Conservation (phyloP, 495 filamentous ascomycete genomes). For the Penicillium turbatum region DNA sequence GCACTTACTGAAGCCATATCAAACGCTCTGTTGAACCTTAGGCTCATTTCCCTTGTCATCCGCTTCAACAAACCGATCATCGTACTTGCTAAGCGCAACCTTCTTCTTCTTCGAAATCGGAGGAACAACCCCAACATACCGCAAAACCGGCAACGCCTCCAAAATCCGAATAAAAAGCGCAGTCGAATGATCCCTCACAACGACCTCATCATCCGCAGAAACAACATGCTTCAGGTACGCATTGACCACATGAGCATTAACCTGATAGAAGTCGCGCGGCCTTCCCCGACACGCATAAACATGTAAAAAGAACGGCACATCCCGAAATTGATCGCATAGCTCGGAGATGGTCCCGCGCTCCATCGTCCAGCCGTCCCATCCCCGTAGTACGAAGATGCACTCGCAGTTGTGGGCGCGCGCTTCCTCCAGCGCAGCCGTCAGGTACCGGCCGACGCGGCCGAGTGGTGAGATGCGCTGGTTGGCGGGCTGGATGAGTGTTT, state of each 20-base stretch:
- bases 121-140: not conserved
- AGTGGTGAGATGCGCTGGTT: not conserved
- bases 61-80: not conserved
- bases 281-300: conserved; percentile 1
- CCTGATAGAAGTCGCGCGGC: conserved; percentile 1
- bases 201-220: not conserved
- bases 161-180: not conserved
- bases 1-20: not conserved
- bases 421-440: not conserved
- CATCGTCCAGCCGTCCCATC: conserved; percentile 6
- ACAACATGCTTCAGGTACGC: not conserved
- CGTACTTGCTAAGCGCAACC: not conserved
- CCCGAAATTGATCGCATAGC: not conserved
- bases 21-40: not conserved
- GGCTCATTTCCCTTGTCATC: not conserved
- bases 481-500: conserved; percentile 1
- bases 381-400: not conserved
- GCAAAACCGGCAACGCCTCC: not conserved
- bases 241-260: not conserved
- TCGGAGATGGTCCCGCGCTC: not conserved
- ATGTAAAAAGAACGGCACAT: not conserved
- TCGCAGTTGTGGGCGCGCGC: not conserved
- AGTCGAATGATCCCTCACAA: not conserved
- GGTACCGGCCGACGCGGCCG: not conserved
- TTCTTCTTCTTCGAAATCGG: not conserved